A percentile compares a stretch with the other conserved stretches of the same genome.
Evolutionary conservation across 2,329 filamentous ascomycete genomes (phyloP).

Genomic region (Fusarium xyrophilum): DNA sequence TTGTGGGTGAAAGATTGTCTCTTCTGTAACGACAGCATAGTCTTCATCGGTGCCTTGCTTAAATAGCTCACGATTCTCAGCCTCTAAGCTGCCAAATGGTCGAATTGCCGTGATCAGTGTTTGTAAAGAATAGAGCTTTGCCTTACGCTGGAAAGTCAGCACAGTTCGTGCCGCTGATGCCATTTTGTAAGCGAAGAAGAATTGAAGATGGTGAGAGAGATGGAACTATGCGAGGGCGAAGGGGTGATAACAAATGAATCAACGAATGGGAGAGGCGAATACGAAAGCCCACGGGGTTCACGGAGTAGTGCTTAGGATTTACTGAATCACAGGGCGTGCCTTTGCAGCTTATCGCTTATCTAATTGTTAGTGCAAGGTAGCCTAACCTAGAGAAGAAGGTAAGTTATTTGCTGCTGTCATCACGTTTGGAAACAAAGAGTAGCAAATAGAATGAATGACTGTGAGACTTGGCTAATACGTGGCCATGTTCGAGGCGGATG

Average conservation of each 20-base stretch:
- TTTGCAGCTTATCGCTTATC: neutral
- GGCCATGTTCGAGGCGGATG: no score
- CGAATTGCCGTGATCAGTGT: constrained; percentile 56
- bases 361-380: neutral
- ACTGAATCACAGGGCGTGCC: constrained; percentile 8
- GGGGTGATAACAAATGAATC: neutral
- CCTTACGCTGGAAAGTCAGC: constrained; percentile 55
- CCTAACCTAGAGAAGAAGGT: neutral
- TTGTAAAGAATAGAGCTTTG: constrained; percentile 52
- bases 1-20: constrained; percentile 79
- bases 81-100: constrained; percentile 58
- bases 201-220: neutral
- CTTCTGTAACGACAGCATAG: constrained; percentile 64
- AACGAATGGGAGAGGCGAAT: neutral
- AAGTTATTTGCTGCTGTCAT: neutral
- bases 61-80: constrained; percentile 62
- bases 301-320: neutral
- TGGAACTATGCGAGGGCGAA: neutral
- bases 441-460: neutral
- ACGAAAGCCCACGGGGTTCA: neutral
- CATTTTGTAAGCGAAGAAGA: constrained; percentile 9
- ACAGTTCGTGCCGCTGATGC: constrained; percentile 26
- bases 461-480: neutral
- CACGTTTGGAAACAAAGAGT: neutral
- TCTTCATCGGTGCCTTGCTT: constrained; percentile 61